Conservation (phyloP, 495 filamentous ascomycete species). For the Thermochaetoides thermophila region DNA sequence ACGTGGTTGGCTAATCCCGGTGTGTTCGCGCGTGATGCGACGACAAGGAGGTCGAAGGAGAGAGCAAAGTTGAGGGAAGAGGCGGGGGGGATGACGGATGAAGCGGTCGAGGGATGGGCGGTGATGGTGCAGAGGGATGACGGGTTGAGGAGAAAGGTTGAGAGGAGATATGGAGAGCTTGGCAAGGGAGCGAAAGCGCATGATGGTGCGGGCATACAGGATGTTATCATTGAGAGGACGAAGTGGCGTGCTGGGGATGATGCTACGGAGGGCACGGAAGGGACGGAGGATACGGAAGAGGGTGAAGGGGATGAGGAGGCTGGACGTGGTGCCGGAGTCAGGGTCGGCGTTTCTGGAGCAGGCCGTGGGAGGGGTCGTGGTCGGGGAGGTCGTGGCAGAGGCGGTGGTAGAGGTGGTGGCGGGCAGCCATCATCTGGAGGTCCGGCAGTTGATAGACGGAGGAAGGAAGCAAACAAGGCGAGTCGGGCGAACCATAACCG, state of each 20-base stretch:
- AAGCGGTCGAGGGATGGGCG: constrained; percentile 87
- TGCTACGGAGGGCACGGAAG: constrained; percentile 41
- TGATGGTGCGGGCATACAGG: no score
- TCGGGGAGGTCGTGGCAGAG: constrained; percentile 32
- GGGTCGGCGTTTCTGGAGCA: constrained; percentile 27
- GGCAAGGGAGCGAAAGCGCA: no score
- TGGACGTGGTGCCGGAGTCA: constrained; percentile 19
- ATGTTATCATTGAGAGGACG: no score
- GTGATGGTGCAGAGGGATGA: constrained; percentile 67
- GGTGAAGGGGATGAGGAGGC: constrained; percentile 33
- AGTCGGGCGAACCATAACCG: constrained; percentile 50
- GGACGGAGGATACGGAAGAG: no score
- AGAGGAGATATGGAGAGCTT: constrained; percentile 47
- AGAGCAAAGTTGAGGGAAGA: constrained; percentile 52
- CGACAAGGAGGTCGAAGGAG: constrained; percentile 46
- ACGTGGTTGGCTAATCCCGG: constrained; percentile 46
- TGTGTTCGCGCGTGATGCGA: constrained; percentile 53
- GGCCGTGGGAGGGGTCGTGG: constrained; percentile 32
- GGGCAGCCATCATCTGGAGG: constrained; percentile 44
- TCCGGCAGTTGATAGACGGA: constrained; percentile 35
- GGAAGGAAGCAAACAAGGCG: constrained; percentile 50
- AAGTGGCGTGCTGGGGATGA: constrained; percentile 45
- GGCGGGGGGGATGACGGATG: constrained; percentile 84
- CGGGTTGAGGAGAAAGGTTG: constrained; percentile 46
- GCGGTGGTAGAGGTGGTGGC: constrained; percentile 42